Conservation (phyloP, 2,329 filamentous ascomycete species). For the Cyphellophora attinorum region DNA sequence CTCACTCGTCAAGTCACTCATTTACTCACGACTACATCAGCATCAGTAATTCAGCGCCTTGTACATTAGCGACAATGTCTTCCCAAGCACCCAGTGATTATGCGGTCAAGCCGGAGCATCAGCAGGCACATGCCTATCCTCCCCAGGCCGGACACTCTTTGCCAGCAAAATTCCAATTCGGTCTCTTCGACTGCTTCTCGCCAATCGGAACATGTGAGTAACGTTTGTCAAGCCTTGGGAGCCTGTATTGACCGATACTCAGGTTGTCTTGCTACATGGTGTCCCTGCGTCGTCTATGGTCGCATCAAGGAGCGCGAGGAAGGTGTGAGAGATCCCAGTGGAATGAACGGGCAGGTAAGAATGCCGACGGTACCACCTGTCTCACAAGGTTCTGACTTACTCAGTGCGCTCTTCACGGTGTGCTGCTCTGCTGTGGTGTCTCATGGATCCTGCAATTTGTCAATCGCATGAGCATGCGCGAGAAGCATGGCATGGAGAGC, state of each 20-base stretch:
- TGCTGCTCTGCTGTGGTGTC: conserved; percentile 22
- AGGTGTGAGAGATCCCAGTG: conserved; percentile 19
- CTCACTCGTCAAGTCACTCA: background rate
- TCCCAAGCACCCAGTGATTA: background rate
- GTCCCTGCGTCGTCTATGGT: conserved; percentile 24
- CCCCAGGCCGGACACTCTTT: background rate
- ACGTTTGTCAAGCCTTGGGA: background rate
- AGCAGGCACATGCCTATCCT: background rate
- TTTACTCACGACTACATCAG: background rate
- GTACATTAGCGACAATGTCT: too few species aligned
- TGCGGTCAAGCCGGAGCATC: background rate
- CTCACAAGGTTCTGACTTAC: background rate
- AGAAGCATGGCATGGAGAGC: conserved; percentile 45
- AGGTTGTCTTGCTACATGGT: conserved; percentile 22
- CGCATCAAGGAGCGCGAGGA: conserved; percentile 25
- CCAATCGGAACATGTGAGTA: conserved; percentile 23
- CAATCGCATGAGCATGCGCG: conserved; percentile 45
- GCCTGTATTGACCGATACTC: conserved; percentile 1
- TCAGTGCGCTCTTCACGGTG: conserved; percentile 27
- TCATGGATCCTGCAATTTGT: conserved; percentile 38
- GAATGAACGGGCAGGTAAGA: conserved; percentile 20
- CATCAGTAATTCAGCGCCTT: too few species aligned
- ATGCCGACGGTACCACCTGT: conserved; percentile 4
- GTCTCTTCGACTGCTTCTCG: conserved; percentile 25
- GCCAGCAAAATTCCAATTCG: conserved; percentile 20